Conservation (phyloP, 441 rosid genomes). For the Monsonia emarginata region DNA sequence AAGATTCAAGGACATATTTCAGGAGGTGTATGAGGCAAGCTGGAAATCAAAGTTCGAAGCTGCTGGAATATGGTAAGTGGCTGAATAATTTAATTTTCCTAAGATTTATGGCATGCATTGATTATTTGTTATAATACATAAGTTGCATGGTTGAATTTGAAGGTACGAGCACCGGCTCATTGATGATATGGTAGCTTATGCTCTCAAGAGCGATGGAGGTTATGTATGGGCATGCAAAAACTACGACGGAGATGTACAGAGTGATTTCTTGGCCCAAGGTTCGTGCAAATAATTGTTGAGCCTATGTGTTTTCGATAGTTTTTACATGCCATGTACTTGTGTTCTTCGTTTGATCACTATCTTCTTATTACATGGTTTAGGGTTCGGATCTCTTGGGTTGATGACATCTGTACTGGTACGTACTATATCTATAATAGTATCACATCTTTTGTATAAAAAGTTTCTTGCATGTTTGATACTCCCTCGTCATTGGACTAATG, state of each 20-base stretch:
- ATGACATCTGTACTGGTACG: slow-evolving; percentile 89
- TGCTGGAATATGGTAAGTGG: slow-evolving; percentile 37
- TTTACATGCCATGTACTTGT: neutral
- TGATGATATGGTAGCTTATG: slow-evolving; percentile 96
- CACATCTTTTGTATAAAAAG: neutral
- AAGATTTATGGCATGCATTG: neutral
- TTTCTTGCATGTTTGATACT: neutral
- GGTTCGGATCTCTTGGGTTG: slow-evolving; percentile 90
- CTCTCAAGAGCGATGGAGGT: slow-evolving; percentile 80
- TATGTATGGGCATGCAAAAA: slow-evolving; percentile 98
- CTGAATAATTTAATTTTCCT: neutral
- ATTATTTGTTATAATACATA: slow-evolving; percentile 1
- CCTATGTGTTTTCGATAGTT: neutral
- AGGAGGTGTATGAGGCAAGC: slow-evolving; percentile 58
- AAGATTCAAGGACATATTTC: slow-evolving; percentile 94
- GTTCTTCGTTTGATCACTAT: neutral
- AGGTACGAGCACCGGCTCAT: slow-evolving; percentile 94
- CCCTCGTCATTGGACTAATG: neutral
- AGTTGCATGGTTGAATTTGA: slow-evolving; percentile 19
- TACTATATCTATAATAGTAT: neutral
- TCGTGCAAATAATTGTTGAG: neutral
- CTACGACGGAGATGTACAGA: slow-evolving; percentile 94
- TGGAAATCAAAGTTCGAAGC: slow-evolving; percentile 84
- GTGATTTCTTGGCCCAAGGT: slow-evolving; percentile 98
- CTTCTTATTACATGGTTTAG: slow-evolving; percentile 27